Evolutionary conservation across 2,329 filamentous ascomycete genomes (phyloP).

Genomic region (Ophiocordyceps robertsii): DNA sequence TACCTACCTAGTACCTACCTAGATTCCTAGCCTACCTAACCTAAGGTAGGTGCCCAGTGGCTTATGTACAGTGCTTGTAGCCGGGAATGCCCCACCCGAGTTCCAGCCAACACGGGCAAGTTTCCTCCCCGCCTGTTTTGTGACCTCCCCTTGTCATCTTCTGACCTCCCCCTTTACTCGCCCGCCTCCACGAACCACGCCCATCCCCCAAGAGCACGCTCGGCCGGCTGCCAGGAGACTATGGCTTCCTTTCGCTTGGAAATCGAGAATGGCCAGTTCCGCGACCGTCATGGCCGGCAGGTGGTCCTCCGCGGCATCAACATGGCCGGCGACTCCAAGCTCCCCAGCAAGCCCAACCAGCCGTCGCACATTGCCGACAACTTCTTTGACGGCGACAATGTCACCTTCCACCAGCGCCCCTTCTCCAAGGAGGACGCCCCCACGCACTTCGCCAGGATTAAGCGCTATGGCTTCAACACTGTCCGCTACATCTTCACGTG

Average conservation of each 20-base stretch:
- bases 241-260: conserved; percentile 69
- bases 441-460: conserved; percentile 72
- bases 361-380: conserved; percentile 65
- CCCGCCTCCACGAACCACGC: no score
- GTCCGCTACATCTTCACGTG: conserved; percentile 96
- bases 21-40: no score
- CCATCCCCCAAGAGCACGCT: not conserved
- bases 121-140: no score
- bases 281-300: conserved; percentile 69
- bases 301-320: conserved; percentile 90
- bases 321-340: conserved; percentile 79
- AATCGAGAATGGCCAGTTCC: conserved; percentile 77
- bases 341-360: conserved; percentile 65
- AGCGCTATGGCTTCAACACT: conserved; percentile 87
- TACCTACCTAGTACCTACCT: no score
- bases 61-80: no score
- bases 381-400: conserved; percentile 88
- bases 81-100: not conserved
- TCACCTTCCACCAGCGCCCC: conserved; percentile 77
- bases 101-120: no score
- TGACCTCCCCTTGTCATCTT: no score
- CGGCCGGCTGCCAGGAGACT: not conserved
- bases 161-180: no score
- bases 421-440: conserved; percentile 76
- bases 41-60: no score